These are phyloP conservation scores for Trichoderma sp. DNA, from an alignment of 2,329 filamentous ascomycete species.

Conservation along the genomic window DNA sequence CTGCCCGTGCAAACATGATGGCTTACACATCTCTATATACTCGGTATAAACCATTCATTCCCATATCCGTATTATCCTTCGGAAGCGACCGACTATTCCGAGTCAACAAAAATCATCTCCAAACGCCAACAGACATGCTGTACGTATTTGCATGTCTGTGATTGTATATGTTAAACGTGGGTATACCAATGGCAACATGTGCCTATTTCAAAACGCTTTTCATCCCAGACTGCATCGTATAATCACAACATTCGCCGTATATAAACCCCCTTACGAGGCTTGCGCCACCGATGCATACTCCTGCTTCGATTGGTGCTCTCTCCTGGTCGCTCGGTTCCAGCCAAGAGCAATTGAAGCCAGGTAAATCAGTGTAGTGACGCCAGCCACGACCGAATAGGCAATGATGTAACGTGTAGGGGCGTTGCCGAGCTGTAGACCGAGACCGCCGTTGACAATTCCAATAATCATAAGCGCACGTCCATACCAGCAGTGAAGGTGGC, in stretches of 20 bases:
- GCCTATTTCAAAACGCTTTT: not conserved
- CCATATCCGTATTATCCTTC: not conserved
- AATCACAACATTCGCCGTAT: not conserved
- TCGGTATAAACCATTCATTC: not conserved
- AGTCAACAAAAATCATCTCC: not conserved
- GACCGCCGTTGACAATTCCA: slow-evolving; percentile 61
- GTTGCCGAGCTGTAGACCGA: slow-evolving; percentile 53
- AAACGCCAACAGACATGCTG: not conserved
- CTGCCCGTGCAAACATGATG: not conserved
- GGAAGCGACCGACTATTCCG: not conserved
- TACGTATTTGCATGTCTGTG: not conserved
- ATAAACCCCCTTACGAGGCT: not conserved
- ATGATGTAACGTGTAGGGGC: slow-evolving; percentile 43
- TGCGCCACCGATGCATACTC: not conserved
- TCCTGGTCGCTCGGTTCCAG: slow-evolving; percentile 11
- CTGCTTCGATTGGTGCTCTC: not conserved
- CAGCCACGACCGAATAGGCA: slow-evolving; percentile 56
- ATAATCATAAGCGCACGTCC: slow-evolving; percentile 57
- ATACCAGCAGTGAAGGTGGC: slow-evolving; percentile 60
- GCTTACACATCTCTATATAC: not conserved
- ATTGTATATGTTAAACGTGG: not conserved
- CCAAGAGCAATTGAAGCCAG: slow-evolving; percentile 27
- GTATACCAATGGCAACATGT: slow-evolving; percentile 3
- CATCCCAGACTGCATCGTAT: not conserved
- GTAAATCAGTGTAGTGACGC: slow-evolving; percentile 47